phyloP scores from a whole-genome alignment of 345 rosid species.

The Gossypium anomalum region DNA sequence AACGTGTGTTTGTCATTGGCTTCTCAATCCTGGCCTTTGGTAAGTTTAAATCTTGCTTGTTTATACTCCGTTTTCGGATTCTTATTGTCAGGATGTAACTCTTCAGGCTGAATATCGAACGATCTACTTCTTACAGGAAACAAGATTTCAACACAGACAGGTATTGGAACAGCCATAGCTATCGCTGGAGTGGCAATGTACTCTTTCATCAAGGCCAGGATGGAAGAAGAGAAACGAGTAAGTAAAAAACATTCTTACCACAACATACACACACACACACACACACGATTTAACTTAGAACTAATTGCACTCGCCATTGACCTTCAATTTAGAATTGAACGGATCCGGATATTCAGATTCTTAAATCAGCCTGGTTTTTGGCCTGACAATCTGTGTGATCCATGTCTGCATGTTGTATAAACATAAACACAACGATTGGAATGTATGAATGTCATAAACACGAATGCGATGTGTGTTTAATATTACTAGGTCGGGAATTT shows the following conservation, averaged over 20 bases:
- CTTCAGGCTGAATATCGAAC: not conserved
- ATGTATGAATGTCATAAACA: too few relatives aligned
- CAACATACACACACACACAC: not conserved
- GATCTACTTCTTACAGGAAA: constrained; percentile 50
- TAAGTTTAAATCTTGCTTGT: constrained; percentile 21
- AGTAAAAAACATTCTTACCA: constrained; percentile 20
- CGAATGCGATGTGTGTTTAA: not conserved
- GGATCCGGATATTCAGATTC: not conserved
- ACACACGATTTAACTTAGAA: not conserved
- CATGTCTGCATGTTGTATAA: not conserved
- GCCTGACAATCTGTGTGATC: not conserved
- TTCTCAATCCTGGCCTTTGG: constrained; percentile 86
- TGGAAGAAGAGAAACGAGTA: constrained; percentile 89
- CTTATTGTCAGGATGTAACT: too few relatives aligned
- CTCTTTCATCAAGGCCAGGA: constrained; percentile 83
- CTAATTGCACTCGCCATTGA: not conserved
- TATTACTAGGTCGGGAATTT: not conserved
- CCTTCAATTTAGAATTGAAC: not conserved
- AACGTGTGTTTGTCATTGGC: constrained; percentile 93
- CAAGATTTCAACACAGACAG: constrained; percentile 89
- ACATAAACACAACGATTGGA: too few relatives aligned
- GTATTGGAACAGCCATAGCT: constrained; percentile 77
- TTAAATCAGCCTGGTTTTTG: not conserved
- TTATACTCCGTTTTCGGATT: too few relatives aligned
- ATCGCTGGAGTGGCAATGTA: constrained; percentile 85